Percentiles rank a stretch among this genome's conserved stretches.
Conservation (phyloP, 75 land plant genomes). For the Azolla pinnata region DNA sequence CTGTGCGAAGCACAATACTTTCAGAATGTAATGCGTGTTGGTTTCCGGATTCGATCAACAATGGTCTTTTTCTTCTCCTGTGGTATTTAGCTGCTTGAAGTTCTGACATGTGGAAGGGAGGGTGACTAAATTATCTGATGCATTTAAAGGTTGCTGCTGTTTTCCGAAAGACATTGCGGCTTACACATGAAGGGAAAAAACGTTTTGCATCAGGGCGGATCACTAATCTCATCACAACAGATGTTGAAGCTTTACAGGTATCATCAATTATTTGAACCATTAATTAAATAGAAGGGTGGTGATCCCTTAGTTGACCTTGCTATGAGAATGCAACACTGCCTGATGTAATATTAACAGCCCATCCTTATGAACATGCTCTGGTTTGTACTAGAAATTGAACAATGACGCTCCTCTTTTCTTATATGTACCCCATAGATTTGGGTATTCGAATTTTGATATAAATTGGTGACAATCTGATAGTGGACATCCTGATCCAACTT, state of each 20-base stretch:
- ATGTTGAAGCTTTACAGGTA: constrained; percentile 88
- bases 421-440: too few relatives aligned
- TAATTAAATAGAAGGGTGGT: not conserved
- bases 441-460: not conserved
- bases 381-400: not conserved
- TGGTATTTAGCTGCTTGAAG: too few relatives aligned
- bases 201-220: constrained; percentile 81
- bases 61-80: too few relatives aligned
- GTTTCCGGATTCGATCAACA: constrained; percentile 68
- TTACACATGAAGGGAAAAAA: constrained; percentile 65
- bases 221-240: constrained; percentile 90
- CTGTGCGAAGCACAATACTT: constrained; percentile 84
- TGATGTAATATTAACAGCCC: not conserved
- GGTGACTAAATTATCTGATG: not conserved
- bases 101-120: too few relatives aligned
- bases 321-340: too few relatives aligned
- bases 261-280: not conserved
- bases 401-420: too few relatives aligned
- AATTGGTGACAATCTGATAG: not conserved
- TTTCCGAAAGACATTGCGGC: constrained; percentile 74
- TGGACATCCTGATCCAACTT: not conserved
- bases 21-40: constrained; percentile 96
- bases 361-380: not conserved
- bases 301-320: too few relatives aligned
- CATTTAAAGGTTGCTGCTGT: constrained; percentile 84